Evolutionary conservation across 2,329 filamentous ascomycete genomes (phyloP), one percentile per base, ranked within the genome.

Genomic region (Penicillium frequentans): DNA sequence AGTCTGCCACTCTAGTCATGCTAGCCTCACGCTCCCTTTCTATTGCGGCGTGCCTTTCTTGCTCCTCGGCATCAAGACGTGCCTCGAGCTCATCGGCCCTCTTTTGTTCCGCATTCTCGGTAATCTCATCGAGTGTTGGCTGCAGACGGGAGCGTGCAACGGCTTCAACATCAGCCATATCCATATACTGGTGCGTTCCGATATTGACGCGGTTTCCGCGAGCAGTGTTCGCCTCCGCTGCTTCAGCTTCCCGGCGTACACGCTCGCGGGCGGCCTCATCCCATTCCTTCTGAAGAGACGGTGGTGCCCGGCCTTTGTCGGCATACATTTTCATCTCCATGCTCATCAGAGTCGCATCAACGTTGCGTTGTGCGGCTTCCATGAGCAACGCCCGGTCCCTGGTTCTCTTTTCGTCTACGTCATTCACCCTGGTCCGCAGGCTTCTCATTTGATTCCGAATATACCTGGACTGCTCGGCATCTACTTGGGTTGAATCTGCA

Each of bases 121-220:
- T 87, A 60, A 97, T 95, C 62, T 96, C 90, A 63, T 96, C 88
- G 6, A 97, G 73, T 0, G 95, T 86, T 5, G 93, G 93, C 71
- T 93, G 90, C 16, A 97, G 84, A 63, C 88, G 86, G 46, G 83
- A 85, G 13, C 86, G 83, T 3, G 93, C 93, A 63, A 96, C 90
- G 6, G 85, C 86, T 61, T 97, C 86, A 16, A 97, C 86, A 48
- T 92, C 90, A 5, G 85, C 81, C 64, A 89, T 86, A 37, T 91
- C 85, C 79, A 97, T 87, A 67, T 87, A 92, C 68, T 85, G 91
- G 8, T 91, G 91, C 45, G 89, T 88, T 5, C 93, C 93, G 54
- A 97, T 85, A 61, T 95, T 83, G 64, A 85, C 64, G 44, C 64
- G 67, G n/a, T 71, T 82, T 45, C 84, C 78, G 49, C 84, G 82